Base-by-base conservation (phyloP, 768 basidiomycete genomes). In the Phanerochaete sordida region DNA sequence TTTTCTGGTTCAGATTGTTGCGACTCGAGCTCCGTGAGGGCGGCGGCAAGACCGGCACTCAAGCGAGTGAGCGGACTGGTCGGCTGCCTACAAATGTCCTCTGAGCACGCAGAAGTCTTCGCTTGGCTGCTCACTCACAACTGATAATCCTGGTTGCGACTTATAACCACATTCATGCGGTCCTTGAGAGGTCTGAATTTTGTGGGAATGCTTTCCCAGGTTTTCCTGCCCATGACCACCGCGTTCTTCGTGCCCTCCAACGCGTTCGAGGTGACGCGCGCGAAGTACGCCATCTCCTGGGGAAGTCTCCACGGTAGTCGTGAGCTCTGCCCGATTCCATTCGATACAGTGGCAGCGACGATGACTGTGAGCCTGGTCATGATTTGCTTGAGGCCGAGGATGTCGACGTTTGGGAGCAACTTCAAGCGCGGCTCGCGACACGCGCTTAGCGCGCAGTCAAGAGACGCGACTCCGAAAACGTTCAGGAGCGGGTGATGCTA, bases 151-250 rank as follows among this genome's bases (percentile, higher is more conserved):
- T 69, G 45, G 64, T 86, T 84, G 51, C 81, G 78, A 72, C 84
- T 88, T 60, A 95, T 74, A 58, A 99, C 85, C 26, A 95, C 71
- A 69, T 98, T 99, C 57, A 81, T 57, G 52, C 97, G 80, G 46
- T 81, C 82, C 44, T 81, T 77, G 21, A 99, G 80, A 4, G 97
- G 97, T 62, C 90, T 80, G 74, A 89, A 91, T 71, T 86, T 91
- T 21, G 69, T 64, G 8, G 97, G 96, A 57, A 99, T 98, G 70
- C 92, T 92, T 75, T 98, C 94, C 97, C 97, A 99, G 15, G 95
- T 96, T 68, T 91, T 94, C 58, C 96, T 82, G 13, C 97, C 97
- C 96, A 99, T 98, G 57, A 98, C 76, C 21, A 98, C 88, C 1
- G 83, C 85, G 73, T 98, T 98, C 59, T 70, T 75, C 47, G 68